A percentile compares a stretch with the other conserved stretches of the same genome.
These are phyloP conservation scores for Russula olivacea DNA, from an alignment of 768 basidiomycete genomes.

Conservation along the genomic window DNA sequence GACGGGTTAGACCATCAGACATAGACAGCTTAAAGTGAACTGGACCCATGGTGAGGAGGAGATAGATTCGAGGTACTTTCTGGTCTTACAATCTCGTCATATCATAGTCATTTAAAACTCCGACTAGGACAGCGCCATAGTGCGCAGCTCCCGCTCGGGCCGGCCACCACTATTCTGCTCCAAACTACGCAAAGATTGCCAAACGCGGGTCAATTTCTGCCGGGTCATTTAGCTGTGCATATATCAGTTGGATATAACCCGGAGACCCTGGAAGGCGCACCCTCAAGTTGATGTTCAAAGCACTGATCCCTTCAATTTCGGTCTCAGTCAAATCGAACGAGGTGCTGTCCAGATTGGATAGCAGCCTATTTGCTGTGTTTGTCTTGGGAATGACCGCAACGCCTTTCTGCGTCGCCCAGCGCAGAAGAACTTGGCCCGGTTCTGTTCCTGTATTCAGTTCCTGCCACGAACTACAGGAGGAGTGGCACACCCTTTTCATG, in stretches of 20 bases:
- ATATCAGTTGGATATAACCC: not conserved
- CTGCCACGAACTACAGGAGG: not conserved
- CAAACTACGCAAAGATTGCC: slow-evolving; percentile 52
- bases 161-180: not conserved
- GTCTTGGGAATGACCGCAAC: slow-evolving; percentile 48
- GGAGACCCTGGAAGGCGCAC: slow-evolving; percentile 36
- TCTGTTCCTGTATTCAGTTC: slow-evolving; percentile 25
- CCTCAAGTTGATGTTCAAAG: slow-evolving; percentile 56
- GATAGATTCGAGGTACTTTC: not conserved
- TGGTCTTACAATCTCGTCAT: not conserved
- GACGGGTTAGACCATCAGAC: slow-evolving; percentile 47
- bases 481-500: slow-evolving; percentile 48
- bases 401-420: slow-evolving; percentile 46
- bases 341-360: slow-evolving; percentile 43
- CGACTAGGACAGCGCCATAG: slow-evolving; percentile 20
- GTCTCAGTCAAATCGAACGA: slow-evolving; percentile 47
- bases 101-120: slow-evolving; percentile 16
- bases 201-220: slow-evolving; percentile 58
- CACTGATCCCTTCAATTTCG: slow-evolving; percentile 52
- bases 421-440: slow-evolving; percentile 42
- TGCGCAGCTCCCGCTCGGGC: not conserved
- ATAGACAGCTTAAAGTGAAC: slow-evolving; percentile 63
- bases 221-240: slow-evolving; percentile 61
- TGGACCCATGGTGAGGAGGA: slow-evolving; percentile 37
- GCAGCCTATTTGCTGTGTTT: slow-evolving; percentile 36